These are phyloP conservation scores for Xerocomellus chrysenteron DNA, from an alignment of 768 basidiomycete genomes.

Conservation along the genomic window DNA sequence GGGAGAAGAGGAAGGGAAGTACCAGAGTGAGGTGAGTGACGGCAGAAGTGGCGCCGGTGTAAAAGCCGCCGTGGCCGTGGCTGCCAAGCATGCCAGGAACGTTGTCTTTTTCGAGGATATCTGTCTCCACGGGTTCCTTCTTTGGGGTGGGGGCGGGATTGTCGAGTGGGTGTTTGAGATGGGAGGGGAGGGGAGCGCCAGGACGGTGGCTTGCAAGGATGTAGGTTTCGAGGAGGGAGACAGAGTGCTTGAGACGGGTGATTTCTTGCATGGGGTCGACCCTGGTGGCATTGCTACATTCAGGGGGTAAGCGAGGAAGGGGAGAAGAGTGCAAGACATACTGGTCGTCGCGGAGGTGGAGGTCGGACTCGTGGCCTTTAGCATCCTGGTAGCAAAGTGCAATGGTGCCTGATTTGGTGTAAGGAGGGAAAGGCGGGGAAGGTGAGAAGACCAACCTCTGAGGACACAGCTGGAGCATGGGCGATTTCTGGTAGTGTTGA, in stretches of 20 bases:
- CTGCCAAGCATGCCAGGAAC: conserved; percentile 67
- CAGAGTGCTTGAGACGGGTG: conserved; percentile 40
- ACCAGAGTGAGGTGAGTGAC: conserved; percentile 69
- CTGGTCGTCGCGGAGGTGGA: conserved; percentile 55
- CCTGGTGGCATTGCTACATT: conserved; percentile 31
- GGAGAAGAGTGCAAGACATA: conserved; percentile 9
- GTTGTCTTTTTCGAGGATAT: conserved; percentile 44
- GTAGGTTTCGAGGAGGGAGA: conserved; percentile 39
- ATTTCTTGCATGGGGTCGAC: conserved; percentile 42
- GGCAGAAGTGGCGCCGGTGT: conserved; percentile 77
- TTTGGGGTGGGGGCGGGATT: conserved; percentile 41
- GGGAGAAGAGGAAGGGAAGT: conserved; percentile 13
- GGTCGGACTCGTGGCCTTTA: conserved; percentile 59
- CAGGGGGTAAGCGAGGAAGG: conserved; percentile 40
- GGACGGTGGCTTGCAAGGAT: conserved; percentile 34
- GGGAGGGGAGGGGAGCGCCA: conserved; percentile 15
- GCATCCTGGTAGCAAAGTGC: conserved; percentile 79
- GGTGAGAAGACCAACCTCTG: conserved; percentile 50
- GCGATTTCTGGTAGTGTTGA: conserved; percentile 54
- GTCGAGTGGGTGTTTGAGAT: conserved; percentile 29
- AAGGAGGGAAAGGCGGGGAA: conserved; percentile 9
- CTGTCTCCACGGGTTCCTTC: conserved; percentile 52
- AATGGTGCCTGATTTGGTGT: conserved; percentile 59
- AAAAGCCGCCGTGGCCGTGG: conserved; percentile 66
- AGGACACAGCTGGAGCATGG: conserved; percentile 89